Base-by-base conservation (phyloP, 2,329 filamentous ascomycete species). In the Colletotrichum aenigma region DNA sequence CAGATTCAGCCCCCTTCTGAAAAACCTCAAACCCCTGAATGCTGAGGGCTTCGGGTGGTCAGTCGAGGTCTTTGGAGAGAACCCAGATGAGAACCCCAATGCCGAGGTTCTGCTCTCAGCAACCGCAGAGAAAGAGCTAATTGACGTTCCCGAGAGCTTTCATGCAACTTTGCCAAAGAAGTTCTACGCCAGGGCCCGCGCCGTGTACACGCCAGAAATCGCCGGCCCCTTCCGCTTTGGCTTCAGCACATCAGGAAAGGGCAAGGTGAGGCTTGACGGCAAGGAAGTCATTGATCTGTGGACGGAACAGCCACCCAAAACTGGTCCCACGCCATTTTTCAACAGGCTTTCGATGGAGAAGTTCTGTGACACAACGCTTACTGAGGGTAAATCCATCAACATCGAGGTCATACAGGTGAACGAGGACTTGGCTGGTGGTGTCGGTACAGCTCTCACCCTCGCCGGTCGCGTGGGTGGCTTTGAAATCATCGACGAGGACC, bases 391-490 rank as follows among this genome's bases (percentile, higher is more conserved):
- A 10, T 2, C 71, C 3, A n/a, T 76, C 24, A 26, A 56, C 1
- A 48, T 78, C 16, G 75, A 77, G 12, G 77, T 77, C 5, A 4
- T 77, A 3, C 70, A 77, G 28, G 75, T 77, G 4, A 78, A 78
- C 28, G 75, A 78, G 16, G 77, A 81, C 61, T 74, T 78, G 1
- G 64, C 78, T 7, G 81, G 81, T 0, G 78, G 80, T 1, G 74
- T 76, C 7, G 76, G 73, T 64, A 81, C 55, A 34, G 78, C 73
- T 70, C 80, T 74, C 75, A 80, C 62, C 24, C 77, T 32, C 62
- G 81, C 21, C 72, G 79, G 77, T 2, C 88, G 92, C 48, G 86
- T 94, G 21, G 92, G 93, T 38, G 91, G 89, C 15, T 89, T 88
- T 80, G 89, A 89, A 77, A 86, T 90, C 55, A 88, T 93, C 60